Evolutionary conservation across 1,284 basidiomycete species (phyloP), one percentile per base, ranked within the genome.

Genomic region (Polyporus tsugae): DNA sequence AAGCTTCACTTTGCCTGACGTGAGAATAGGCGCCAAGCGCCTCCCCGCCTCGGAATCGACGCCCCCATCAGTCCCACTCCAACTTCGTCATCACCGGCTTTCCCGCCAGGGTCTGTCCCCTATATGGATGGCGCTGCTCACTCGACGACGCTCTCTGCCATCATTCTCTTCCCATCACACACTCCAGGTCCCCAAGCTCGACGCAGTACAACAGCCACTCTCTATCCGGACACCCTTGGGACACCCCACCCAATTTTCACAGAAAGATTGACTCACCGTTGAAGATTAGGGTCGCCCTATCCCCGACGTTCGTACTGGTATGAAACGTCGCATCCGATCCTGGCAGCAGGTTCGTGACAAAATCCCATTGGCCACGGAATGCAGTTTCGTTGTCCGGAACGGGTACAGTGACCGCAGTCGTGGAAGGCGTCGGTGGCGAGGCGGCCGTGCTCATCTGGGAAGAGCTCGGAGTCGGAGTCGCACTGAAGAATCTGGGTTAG

Each of bases 251-350:
- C 46, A 49, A 25, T 49, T 49, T 49, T 49, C 46, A 3, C 11
- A 22, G 46, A 42, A 46, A 62, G 38, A 55, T 19, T 17, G 52
- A 79, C 79, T 74, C 76, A 85, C 89, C 89, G 66, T 74, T 80
- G 77, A 91, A 91, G 6, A 75, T 75, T 0, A 81, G 73, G 42
- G 75, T 72, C 52, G 83, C 84, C 9, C 73, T 78, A 73, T 91
- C 90, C 35, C 87, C 87, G 44, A 75, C 75, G 36, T 80, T 82
- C 25, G 71, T 78, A 5, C 89, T 88, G n/a, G 79, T 70, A 76
- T 89, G 86, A 75, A 84, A 81, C 38, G 64, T 64, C 29, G 66
- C 65, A 13, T 44, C 70, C 63, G 65, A 69, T 17, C 69, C 73
- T 10, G 76, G 75, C n/a, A 78, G 69, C 36, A 78, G 67, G 13